A percentile compares a stretch with the other conserved stretches of the same genome.
Evolutionary conservation across 352 stramenopile species (phyloP).

Genomic region (Phytophthora chlamydospora): DNA sequence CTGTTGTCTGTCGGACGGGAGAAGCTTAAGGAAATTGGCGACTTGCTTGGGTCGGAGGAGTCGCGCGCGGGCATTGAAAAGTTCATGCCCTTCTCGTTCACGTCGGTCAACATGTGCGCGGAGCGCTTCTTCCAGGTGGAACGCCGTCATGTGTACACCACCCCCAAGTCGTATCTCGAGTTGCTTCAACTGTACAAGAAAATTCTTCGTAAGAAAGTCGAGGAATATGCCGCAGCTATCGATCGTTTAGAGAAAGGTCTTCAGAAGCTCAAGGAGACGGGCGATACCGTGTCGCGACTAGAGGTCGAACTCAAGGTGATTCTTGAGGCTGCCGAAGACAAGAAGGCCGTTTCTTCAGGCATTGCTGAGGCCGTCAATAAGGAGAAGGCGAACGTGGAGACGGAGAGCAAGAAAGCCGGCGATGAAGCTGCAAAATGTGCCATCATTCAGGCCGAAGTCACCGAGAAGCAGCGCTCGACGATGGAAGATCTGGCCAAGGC

Average conservation of each 20-base stretch:
- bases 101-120: conserved; percentile 92
- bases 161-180: conserved; percentile 95
- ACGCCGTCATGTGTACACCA: conserved; percentile 94
- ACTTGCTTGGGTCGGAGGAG: conserved; percentile 84
- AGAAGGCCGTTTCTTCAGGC: conserved; percentile 93
- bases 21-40: conserved; percentile 86
- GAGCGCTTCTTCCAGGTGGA: conserved; percentile 92
- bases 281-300: conserved; percentile 92
- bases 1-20: conserved; percentile 91
- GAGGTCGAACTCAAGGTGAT: conserved; percentile 96
- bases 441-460: conserved; percentile 94
- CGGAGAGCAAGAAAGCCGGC: conserved; percentile 94
- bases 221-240: conserved; percentile 90
- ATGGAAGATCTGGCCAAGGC: conserved; percentile 93
- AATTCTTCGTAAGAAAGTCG: conserved; percentile 92
- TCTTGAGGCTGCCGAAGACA: conserved; percentile 95
- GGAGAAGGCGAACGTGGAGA: conserved; percentile 96
- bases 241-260: conserved; percentile 93
- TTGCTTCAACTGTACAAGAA: conserved; percentile 95
- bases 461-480: conserved; percentile 91
- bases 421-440: conserved; percentile 93
- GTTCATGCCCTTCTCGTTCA: conserved; percentile 97
- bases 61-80: conserved; percentile 90
- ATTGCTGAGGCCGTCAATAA: conserved; percentile 96
- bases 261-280: conserved; percentile 93